Conservation (phyloP, 192 early-diverging fungal genomes). For the Dispira parvispora region DNA sequence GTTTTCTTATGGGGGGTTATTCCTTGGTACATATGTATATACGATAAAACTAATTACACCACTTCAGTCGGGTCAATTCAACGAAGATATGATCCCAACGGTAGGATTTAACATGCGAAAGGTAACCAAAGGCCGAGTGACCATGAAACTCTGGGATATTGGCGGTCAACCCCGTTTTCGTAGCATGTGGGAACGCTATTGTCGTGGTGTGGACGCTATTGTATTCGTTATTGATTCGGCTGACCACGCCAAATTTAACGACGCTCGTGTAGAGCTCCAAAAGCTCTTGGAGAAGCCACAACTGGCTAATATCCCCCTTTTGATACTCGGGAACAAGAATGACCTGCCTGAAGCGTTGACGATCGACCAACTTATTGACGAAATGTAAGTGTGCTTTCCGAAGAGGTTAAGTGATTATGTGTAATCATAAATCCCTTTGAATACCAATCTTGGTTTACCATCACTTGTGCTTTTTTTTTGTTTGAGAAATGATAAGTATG, state of each 20-base stretch:
- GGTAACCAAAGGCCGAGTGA: slow-evolving; percentile 80
- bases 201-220: slow-evolving; percentile 90
- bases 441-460: too few species aligned
- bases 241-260: slow-evolving; percentile 83
- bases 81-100: slow-evolving; percentile 87
- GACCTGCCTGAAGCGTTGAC: slow-evolving; percentile 76
- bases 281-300: slow-evolving; percentile 84
- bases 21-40: too few species aligned
- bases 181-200: slow-evolving; percentile 89
- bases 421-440: too few species aligned
- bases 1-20: too few species aligned
- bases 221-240: slow-evolving; percentile 95
- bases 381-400: slow-evolving; percentile 41
- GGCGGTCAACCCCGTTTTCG: slow-evolving; percentile 95
- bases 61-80: slow-evolving; percentile 59
- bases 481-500: too few species aligned
- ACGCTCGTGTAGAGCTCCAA: slow-evolving; percentile 82
- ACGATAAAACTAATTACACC: too few species aligned
- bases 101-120: slow-evolving; percentile 99
- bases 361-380: slow-evolving; percentile 81
- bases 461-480: too few species aligned
- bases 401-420: too few species aligned
- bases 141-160: slow-evolving; percentile 99
- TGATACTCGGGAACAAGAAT: slow-evolving; percentile 98
- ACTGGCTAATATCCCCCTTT: slow-evolving; percentile 83